Conservation (phyloP, 1,139 yeast genomes). For the Pichia sp. region DNA sequence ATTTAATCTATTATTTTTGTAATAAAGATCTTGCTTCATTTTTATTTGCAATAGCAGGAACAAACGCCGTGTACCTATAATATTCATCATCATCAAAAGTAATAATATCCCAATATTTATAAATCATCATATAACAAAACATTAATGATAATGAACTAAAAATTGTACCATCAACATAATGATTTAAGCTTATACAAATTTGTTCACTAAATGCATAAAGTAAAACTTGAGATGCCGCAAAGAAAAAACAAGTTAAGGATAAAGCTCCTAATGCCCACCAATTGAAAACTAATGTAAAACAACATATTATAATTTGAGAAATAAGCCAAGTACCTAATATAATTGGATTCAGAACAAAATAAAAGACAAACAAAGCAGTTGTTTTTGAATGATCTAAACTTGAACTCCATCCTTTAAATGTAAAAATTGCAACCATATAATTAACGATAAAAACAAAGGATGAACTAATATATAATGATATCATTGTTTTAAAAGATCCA, state of each 20-base stretch:
- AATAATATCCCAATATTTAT: slow-evolving; percentile 93
- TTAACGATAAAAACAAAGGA: slow-evolving; percentile 51
- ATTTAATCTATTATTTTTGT: slow-evolving; percentile 3
- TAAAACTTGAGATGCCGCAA: slow-evolving; percentile 72
- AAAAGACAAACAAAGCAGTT: slow-evolving; percentile 57
- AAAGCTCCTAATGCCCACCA: slow-evolving; percentile 89
- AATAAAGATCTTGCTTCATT: slow-evolving; percentile 16
- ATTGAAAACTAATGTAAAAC: slow-evolving; percentile 56
- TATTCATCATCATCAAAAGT: slow-evolving; percentile 95
- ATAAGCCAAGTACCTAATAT: slow-evolving; percentile 56
- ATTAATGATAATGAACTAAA: slow-evolving; percentile 76
- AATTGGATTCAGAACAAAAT: slow-evolving; percentile 65
- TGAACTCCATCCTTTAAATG: slow-evolving; percentile 63
- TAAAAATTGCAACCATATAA: slow-evolving; percentile 60
- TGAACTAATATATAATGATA: slow-evolving; percentile 46
- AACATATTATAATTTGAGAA: slow-evolving; percentile 65
- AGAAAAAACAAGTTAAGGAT: slow-evolving; percentile 60
- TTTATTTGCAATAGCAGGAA: slow-evolving; percentile 25
- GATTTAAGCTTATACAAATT: slow-evolving; percentile 69
- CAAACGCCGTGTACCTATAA: slow-evolving; percentile 35
- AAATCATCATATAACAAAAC: slow-evolving; percentile 86
- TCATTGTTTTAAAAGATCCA: slow-evolving; percentile 64
- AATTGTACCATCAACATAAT: slow-evolving; percentile 85
- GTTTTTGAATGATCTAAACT: slow-evolving; percentile 41
- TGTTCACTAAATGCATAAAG: slow-evolving; percentile 58